Conservation (phyloP, 2,329 filamentous ascomycete species). For the Coleophoma crateriformis region DNA sequence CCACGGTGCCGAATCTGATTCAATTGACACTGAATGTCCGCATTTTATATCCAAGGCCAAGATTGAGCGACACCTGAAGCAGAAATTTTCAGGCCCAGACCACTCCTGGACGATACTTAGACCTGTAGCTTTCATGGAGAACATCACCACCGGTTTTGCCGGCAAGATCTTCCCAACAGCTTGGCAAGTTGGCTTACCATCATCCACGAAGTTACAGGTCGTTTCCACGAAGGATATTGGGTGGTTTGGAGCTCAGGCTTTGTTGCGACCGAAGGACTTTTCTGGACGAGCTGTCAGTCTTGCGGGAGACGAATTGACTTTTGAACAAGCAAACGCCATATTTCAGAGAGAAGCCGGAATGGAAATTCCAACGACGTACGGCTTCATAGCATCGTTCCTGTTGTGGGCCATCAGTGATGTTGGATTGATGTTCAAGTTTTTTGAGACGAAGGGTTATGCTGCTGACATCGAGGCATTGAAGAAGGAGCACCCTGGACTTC, state of each 20-base stretch:
- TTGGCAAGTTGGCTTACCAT: slow-evolving; percentile 21
- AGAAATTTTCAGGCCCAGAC: slow-evolving; percentile 25
- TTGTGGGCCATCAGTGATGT: slow-evolving; percentile 20
- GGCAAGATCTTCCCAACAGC: slow-evolving; percentile 23
- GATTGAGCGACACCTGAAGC: slow-evolving; percentile 50
- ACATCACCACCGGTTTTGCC: slow-evolving; percentile 19
- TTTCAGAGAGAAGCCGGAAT: slow-evolving; percentile 24
- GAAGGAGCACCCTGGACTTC: slow-evolving; percentile 34
- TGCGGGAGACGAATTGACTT: slow-evolving; percentile 39
- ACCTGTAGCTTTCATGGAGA: slow-evolving; percentile 51
- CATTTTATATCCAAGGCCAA: slow-evolving; percentile 50
- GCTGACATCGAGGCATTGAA: slow-evolving; percentile 31
- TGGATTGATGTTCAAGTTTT: slow-evolving; percentile 24
- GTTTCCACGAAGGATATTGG: slow-evolving; percentile 39
- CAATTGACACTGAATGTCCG: slow-evolving; percentile 41
- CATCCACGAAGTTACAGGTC: slow-evolving; percentile 32
- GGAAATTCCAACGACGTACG: slow-evolving; percentile 20
- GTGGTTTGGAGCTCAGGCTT: slow-evolving; percentile 36
- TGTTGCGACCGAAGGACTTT: slow-evolving; percentile 31
- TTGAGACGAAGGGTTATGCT: slow-evolving; percentile 19
- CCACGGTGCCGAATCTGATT: slow-evolving; percentile 37
- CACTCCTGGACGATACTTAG: slow-evolving; percentile 51
- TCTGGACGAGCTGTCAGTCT: slow-evolving; percentile 32
- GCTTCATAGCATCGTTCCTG: slow-evolving; percentile 15
- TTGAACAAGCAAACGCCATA: slow-evolving; percentile 23